Percentiles rank a stretch among this genome's conserved stretches.
Evolutionary conservation across 1,284 basidiomycete genomes (phyloP).

Genomic region (Papiliotrema laurentii): DNA sequence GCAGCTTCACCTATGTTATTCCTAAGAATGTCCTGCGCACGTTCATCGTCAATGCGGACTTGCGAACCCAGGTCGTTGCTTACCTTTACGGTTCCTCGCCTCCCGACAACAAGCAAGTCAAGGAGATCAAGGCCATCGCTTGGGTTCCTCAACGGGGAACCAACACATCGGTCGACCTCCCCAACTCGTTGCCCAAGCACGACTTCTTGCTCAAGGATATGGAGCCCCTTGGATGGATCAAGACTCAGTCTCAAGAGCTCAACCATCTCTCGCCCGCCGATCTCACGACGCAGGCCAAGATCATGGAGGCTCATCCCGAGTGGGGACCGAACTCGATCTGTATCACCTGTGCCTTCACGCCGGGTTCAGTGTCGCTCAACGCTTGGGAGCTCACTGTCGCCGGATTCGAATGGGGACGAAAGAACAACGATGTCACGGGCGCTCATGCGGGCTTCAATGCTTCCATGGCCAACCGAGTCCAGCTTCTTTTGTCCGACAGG

Average conservation of each 20-base stretch:
- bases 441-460: constrained; percentile 91
- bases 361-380: constrained; percentile 91
- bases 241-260: constrained; percentile 88
- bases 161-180: constrained; percentile 87
- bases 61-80: constrained; percentile 92
- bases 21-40: constrained; percentile 96
- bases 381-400: constrained; percentile 83
- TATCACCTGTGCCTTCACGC: constrained; percentile 92
- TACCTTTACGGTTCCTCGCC: constrained; percentile 91
- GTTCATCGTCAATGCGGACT: constrained; percentile 88
- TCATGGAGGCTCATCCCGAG: constrained; percentile 94
- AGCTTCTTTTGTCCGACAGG: constrained; percentile 89
- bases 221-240: constrained; percentile 96
- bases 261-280: constrained; percentile 89
- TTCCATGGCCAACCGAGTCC: constrained; percentile 95
- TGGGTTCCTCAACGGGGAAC: constrained; percentile 96
- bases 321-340: constrained; percentile 93
- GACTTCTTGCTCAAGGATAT: constrained; percentile 92
- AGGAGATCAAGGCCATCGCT: constrained; percentile 95
- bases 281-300: constrained; percentile 90
- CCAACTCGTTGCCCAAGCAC: constrained; percentile 78
- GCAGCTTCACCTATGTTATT: constrained; percentile 88
- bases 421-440: constrained; percentile 79
- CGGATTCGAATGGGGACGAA: constrained; percentile 98
- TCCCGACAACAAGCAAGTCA: constrained; percentile 94